phyloP scores from a whole-genome alignment of 2,329 filamentous ascomycete genomes.

The Pyrenochaeta sp. region DNA sequence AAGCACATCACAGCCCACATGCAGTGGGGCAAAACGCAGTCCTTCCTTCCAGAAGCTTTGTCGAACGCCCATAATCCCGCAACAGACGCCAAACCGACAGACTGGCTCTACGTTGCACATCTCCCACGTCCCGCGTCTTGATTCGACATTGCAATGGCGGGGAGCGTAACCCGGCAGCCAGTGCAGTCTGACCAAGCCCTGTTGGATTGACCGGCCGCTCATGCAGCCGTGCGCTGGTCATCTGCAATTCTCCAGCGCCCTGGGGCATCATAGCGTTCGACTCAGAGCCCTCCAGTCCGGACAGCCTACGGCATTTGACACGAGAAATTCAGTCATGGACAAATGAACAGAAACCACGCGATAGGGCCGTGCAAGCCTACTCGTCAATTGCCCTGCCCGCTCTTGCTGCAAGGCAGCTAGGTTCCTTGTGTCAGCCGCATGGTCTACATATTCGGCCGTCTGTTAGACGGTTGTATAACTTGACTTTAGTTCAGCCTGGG shows the following conservation, averaged over 20 bases:
- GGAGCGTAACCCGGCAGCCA: slow-evolving; percentile 12
- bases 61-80: slow-evolving; percentile 15
- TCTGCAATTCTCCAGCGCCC: slow-evolving; percentile 18
- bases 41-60: slow-evolving; percentile 24
- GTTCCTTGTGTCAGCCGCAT: slow-evolving; percentile 22
- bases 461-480: slow-evolving; percentile 22
- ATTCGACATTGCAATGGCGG: slow-evolving; percentile 19
- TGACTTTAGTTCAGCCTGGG: slow-evolving; percentile 17
- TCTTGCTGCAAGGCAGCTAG: slow-evolving; percentile 16
- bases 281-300: slow-evolving; percentile 8
- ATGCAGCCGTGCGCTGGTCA: slow-evolving; percentile 23
- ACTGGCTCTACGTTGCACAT: slow-evolving; percentile 14
- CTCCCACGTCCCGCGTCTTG: slow-evolving; percentile 12
- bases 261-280: slow-evolving; percentile 14
- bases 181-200: slow-evolving; percentile 7
- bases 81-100: slow-evolving; percentile 13
- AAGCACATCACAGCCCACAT: slow-evolving; percentile 25
- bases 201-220: slow-evolving; percentile 18
- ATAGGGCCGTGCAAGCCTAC: slow-evolving; percentile 22
- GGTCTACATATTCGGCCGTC: slow-evolving; percentile 11
- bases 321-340: slow-evolving; percentile 17
- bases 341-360: slow-evolving; percentile 28
- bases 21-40: slow-evolving; percentile 17
- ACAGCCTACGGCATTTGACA: slow-evolving; percentile 23
- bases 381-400: slow-evolving; percentile 25